Conservation (phyloP, 202 grass and related monocot genomes). For the Carex arenaria region DNA sequence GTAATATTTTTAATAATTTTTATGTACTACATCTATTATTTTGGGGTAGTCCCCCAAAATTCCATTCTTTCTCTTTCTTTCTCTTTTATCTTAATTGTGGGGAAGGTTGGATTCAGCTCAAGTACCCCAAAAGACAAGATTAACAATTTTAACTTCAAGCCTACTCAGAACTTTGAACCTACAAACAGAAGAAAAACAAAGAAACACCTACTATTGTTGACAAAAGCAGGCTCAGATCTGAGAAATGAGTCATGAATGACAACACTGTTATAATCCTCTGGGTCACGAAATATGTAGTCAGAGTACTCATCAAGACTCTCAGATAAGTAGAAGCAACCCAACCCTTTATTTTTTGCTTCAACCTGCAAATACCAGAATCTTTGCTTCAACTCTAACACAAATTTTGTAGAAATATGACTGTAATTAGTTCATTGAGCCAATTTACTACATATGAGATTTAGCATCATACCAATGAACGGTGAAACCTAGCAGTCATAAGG, state of each 20-base stretch:
- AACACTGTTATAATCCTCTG: conserved; percentile 49
- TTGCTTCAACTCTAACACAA: not conserved
- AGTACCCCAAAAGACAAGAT: not conserved
- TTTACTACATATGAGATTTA: not conserved
- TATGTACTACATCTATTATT: not conserved
- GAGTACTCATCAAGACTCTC: conserved; percentile 92
- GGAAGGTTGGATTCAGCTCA: not conserved
- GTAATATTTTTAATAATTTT: not conserved
- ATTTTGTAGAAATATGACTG: not conserved
- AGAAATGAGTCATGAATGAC: conserved; percentile 47
- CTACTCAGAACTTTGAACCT: not conserved
- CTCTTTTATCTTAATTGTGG: not conserved
- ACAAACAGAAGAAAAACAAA: not conserved
- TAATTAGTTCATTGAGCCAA: not conserved
- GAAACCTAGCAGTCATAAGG: conserved; percentile 12
- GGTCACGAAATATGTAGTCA: conserved; percentile 76
- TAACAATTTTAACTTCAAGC: not conserved
- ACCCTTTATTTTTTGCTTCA: conserved; percentile 60
- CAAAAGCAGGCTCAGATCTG: conserved; percentile 36
- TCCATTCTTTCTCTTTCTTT: not conserved
- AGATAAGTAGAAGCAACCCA: conserved; percentile 91
- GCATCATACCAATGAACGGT: conserved; percentile 15
- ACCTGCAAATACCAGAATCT: conserved; percentile 39
- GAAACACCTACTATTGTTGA: conserved; percentile 48
- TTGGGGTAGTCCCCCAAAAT: not conserved